phyloP scores from a whole-genome alignment of 768 basidiomycete genomes.

The Auricularia auricula-judae region DNA sequence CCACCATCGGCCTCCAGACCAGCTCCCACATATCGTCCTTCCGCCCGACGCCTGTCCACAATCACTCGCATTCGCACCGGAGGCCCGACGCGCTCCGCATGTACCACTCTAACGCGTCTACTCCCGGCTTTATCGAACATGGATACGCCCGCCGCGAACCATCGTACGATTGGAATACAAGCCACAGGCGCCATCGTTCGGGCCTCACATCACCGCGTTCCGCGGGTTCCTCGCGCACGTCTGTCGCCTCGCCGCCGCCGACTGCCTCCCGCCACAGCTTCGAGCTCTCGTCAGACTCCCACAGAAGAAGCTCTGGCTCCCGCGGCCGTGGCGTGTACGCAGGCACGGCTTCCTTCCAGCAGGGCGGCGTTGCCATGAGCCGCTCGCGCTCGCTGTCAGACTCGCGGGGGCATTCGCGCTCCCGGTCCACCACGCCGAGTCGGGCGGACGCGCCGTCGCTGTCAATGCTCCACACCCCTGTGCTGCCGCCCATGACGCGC shows the following conservation, averaged over 20 bases:
- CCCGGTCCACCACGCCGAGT: neutral
- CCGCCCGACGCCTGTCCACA: neutral
- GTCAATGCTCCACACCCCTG: neutral
- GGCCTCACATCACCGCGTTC: neutral
- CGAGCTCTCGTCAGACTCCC: neutral
- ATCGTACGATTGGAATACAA: neutral
- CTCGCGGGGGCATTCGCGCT: neutral
- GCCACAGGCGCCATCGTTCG: neutral
- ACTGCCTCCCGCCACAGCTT: neutral
- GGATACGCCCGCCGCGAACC: neutral
- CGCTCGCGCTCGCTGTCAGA: neutral
- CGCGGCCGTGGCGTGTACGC: neutral
- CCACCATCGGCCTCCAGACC: conserved; percentile 55
- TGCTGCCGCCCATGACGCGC: conserved; percentile 16
- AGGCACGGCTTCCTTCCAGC: neutral
- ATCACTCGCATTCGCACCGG: neutral
- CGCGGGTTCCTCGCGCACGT: neutral
- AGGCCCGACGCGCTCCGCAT: neutral
- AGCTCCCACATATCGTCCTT: conserved; percentile 11
- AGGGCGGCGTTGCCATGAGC: neutral
- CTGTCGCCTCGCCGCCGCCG: neutral
- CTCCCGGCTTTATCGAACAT: neutral
- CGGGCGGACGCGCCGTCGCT: neutral
- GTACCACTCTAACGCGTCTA: neutral
- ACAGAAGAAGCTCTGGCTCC: neutral